Evolutionary conservation across 352 stramenopile species (phyloP).

Genomic region (Phytophthora lateralis): DNA sequence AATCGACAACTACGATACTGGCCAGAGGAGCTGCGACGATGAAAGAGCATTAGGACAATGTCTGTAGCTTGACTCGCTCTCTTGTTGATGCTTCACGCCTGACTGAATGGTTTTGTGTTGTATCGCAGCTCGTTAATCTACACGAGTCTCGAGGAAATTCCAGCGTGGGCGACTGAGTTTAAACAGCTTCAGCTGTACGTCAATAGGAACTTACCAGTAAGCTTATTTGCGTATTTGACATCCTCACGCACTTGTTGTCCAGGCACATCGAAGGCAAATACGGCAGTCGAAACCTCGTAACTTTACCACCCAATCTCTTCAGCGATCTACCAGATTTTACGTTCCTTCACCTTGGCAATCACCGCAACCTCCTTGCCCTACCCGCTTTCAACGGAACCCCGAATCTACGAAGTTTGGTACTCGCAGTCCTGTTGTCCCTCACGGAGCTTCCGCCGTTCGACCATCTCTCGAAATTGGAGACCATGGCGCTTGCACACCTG

Average conservation of each 20-base stretch:
- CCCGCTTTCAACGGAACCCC: slow-evolving; percentile 14
- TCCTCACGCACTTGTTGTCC: neutral
- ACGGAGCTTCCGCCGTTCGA: slow-evolving; percentile 20
- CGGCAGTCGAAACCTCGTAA: slow-evolving; percentile 20
- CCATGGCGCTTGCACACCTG: slow-evolving; percentile 18
- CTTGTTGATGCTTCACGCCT: neutral
- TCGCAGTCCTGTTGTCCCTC: slow-evolving; percentile 20
- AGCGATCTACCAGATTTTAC: slow-evolving; percentile 25
- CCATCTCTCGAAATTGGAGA: slow-evolving; percentile 17
- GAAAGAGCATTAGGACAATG: slow-evolving; percentile 20
- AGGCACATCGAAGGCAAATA: slow-evolving; percentile 34
- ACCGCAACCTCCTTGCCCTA: slow-evolving; percentile 12
- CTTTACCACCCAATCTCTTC: slow-evolving; percentile 21
- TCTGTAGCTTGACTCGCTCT: neutral
- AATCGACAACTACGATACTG: slow-evolving; percentile 26
- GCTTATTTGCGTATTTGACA: no score
- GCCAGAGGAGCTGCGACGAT: slow-evolving; percentile 30
- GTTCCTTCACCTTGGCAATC: slow-evolving; percentile 22
- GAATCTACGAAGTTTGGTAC: slow-evolving; percentile 22
- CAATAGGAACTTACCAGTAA: neutral
- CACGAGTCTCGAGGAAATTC: slow-evolving; percentile 21
- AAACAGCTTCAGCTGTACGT: slow-evolving; percentile 28
- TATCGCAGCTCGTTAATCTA: slow-evolving; percentile 21
- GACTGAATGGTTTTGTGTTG: neutral
- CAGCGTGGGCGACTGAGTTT: slow-evolving; percentile 14